Evolutionary conservation across 1,284 basidiomycete genomes (phyloP).

Genomic region (Omphalotus olearius): DNA sequence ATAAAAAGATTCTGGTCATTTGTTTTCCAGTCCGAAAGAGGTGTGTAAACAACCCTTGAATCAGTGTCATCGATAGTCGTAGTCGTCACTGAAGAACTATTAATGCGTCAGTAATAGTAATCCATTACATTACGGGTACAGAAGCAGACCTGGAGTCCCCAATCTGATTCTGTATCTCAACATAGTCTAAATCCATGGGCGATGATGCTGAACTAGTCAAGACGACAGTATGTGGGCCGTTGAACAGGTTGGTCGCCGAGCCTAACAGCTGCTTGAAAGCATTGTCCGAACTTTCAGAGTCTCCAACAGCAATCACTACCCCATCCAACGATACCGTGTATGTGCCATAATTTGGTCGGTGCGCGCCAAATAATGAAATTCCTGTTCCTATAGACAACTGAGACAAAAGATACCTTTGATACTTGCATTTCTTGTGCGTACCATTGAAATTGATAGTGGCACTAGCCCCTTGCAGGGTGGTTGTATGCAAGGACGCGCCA

Average conservation of each 20-base stretch:
- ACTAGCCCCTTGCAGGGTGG: conserved; percentile 34
- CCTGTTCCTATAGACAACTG: conserved; percentile 39
- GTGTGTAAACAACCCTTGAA: conserved; percentile 35
- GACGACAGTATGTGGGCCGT: conserved; percentile 43
- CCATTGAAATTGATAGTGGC: conserved; percentile 41
- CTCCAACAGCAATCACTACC: conserved; percentile 29
- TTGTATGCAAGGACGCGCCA: conserved; percentile 35
- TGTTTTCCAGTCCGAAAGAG: conserved; percentile 29
- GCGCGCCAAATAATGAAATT: conserved; percentile 46
- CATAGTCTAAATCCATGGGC: conserved; percentile 45
- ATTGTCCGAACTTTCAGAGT: conserved; percentile 25
- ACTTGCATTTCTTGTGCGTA: conserved; percentile 15
- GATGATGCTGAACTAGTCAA: conserved; percentile 38
- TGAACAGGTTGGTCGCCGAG: conserved; percentile 32
- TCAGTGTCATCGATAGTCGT: conserved; percentile 38
- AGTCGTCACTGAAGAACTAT: conserved; percentile 25
- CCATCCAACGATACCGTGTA: conserved; percentile 46
- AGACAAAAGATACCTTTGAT: no score
- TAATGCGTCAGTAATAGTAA: conserved; percentile 3
- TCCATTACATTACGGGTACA: neutral
- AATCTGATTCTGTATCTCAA: conserved; percentile 38
- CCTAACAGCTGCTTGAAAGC: conserved; percentile 38
- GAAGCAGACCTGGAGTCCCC: conserved; percentile 33
- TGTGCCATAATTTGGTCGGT: conserved; percentile 41
- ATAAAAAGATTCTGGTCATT: conserved; percentile 28